These are phyloP conservation scores for Diplogelasinospora grovesii DNA, from an alignment of 495 filamentous ascomycete genomes.

Conservation along the genomic window DNA sequence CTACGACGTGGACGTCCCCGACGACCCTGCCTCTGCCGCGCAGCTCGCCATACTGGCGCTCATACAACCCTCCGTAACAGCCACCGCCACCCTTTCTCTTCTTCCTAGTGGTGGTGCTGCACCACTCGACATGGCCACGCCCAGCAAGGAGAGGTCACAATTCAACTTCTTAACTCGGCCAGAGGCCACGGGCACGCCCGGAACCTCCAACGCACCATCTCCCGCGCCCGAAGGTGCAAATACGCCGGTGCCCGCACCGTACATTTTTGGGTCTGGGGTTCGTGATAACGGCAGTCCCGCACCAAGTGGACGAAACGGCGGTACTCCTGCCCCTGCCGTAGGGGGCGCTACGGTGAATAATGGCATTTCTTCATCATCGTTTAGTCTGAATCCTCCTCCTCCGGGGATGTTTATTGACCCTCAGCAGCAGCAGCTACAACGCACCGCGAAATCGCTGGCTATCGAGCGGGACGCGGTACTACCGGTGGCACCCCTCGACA, in stretches of 20 bases:
- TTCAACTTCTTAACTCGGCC: slow-evolving; percentile 50
- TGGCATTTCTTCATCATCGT: slow-evolving; percentile 8
- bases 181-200: slow-evolving; percentile 62
- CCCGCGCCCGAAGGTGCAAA: slow-evolving; percentile 71
- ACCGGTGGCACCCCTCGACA: slow-evolving; percentile 76
- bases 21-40: slow-evolving; percentile 81
- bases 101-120: slow-evolving; percentile 31
- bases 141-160: slow-evolving; percentile 45
- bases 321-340: slow-evolving; percentile 39
- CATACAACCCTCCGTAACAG: slow-evolving; percentile 54
- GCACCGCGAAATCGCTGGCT: slow-evolving; percentile 44
- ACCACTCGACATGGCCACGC: slow-evolving; percentile 40
- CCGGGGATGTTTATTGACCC: slow-evolving; percentile 22
- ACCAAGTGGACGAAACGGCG: slow-evolving; percentile 40
- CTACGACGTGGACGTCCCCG: slow-evolving; percentile 76
- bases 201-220: slow-evolving; percentile 77
- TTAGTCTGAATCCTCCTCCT: too few species aligned
- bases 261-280: slow-evolving; percentile 42
- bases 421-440: slow-evolving; percentile 36
- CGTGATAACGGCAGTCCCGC: slow-evolving; percentile 39
- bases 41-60: slow-evolving; percentile 69
- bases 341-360: too few species aligned
- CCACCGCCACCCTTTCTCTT: slow-evolving; percentile 29
- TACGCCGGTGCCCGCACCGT: slow-evolving; percentile 58
- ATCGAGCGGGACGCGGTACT: slow-evolving; percentile 74